Evolutionary conservation across 1,284 basidiomycete genomes (phyloP), one percentile per base, ranked within the genome.

Genomic region (Melampsora americana): DNA sequence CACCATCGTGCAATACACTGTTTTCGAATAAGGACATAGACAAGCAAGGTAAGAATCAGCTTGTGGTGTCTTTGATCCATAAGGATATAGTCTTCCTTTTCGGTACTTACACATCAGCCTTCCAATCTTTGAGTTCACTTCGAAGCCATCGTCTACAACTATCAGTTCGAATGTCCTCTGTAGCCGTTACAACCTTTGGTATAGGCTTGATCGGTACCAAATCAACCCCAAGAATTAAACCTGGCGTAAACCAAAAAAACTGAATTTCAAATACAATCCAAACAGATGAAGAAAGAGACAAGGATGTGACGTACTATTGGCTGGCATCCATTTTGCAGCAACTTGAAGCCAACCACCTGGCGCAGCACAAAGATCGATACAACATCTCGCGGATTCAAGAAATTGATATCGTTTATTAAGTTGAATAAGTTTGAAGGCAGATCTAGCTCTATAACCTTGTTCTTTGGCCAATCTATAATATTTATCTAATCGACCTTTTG

Each of bases 291-390:
- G 26, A 46, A 1, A 18, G n/a, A n/a, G n/a, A n/a, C n/a, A 48
- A 30, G 20, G 14, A 39, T 44, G 18, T 39, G 53, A 99, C 99
- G 78, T 98, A 86, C 81, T 92, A 93, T 94, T 96, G 61, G 89
- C 86, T 0, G 95, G 94, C 95, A 99, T 99, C 84, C 95, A 93
- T 85, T 98, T 99, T 85, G 90, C 92, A 60, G 95, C 95, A 23
- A 99, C 96, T 84, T 99, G 96, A 4, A 99, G 87, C 96, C 96
- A 99, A 83, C 96, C 96, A 82, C 96, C 96, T 6, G 96, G 96
- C 7, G 96, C 96, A 66, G 96, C 96, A 85, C 96, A 99, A 69
- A 99, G 87, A 88, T 99, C 96, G 83, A 99, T 96, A 76, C 90
- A 93, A 84, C 95, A 98, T 88, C 90, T 87, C 42, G 96, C 90